Evolutionary conservation across 768 basidiomycete genomes (phyloP).

Genomic region (Termitomyces sp.): DNA sequence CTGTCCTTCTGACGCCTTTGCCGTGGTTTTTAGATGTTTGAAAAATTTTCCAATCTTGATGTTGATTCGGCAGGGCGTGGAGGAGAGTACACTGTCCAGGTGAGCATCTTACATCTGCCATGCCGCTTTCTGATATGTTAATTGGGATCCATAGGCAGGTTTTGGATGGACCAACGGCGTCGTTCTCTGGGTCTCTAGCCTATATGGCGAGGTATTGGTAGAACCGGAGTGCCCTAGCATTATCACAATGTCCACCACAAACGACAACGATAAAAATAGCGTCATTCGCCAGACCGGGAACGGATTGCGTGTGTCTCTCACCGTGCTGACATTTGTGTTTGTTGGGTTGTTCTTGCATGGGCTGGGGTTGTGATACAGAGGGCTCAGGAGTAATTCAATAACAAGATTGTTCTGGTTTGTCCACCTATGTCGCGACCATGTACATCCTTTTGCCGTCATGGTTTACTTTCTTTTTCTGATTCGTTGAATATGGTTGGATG

Average conservation of each 20-base stretch:
- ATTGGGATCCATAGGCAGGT: no score
- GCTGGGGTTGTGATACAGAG: no score
- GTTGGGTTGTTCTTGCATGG: not conserved
- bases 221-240: conserved; percentile 58
- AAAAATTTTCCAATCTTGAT: conserved; percentile 79
- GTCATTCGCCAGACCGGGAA: not conserved
- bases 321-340: not conserved
- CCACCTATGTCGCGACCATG: no score
- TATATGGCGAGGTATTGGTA: conserved; percentile 54
- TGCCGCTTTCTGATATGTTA: not conserved
- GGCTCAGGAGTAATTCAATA: no score
- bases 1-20: conserved; percentile 1
- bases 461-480: no score
- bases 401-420: no score
- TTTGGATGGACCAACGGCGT: conserved; percentile 92
- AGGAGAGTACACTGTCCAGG: conserved; percentile 87
- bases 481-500: no score
- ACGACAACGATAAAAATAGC: conserved; percentile 12
- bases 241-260: conserved; percentile 20
- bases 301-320: not conserved
- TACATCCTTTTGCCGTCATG: no score
- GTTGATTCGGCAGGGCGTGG: conserved; percentile 75
- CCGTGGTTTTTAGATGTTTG: conserved; percentile 59
- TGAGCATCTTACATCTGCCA: conserved; percentile 13
- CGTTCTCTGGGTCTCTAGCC: conserved; percentile 65